Evolutionary conservation across 805 yeast genomes (phyloP).

Genomic region (Candida pseudofarinosa): DNA sequence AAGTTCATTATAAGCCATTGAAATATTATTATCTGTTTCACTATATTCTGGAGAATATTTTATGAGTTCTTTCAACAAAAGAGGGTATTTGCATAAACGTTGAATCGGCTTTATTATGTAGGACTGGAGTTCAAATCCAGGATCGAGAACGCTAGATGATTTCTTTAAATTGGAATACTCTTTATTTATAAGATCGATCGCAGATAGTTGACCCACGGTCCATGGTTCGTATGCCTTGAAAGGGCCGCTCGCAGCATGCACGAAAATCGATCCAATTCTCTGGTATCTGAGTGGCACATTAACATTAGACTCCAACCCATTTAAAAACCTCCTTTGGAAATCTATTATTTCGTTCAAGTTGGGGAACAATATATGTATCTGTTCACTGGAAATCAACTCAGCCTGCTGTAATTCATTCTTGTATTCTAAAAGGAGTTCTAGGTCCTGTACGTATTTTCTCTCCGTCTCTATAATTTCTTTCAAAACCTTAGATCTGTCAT

Average conservation of each 20-base stretch:
- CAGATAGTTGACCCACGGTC: constrained; percentile 86
- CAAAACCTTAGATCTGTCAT: constrained; percentile 71
- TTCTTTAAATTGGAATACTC: constrained; percentile 55
- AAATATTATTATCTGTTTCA: constrained; percentile 8
- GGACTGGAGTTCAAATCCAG: constrained; percentile 84
- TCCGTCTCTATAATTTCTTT: constrained; percentile 86
- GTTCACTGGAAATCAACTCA: constrained; percentile 72
- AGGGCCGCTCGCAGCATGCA: constrained; percentile 73
- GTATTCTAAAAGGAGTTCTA: constrained; percentile 69
- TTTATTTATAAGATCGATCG: constrained; percentile 71
- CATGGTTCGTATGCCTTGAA: constrained; percentile 91
- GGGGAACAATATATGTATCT: constrained; percentile 78
- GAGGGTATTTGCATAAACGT: constrained; percentile 91
- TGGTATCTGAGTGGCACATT: constrained; percentile 70
- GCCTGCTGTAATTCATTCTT: constrained; percentile 62
- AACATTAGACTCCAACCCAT: constrained; percentile 86
- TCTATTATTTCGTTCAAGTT: constrained; percentile 79
- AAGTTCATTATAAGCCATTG: constrained; percentile 56
- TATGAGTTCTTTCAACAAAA: constrained; percentile 69
- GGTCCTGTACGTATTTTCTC: constrained; percentile 86
- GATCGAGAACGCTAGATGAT: constrained; percentile 62
- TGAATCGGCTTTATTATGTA: constrained; percentile 92
- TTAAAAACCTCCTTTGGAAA: constrained; percentile 83
- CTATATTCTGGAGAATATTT: constrained; percentile 52
- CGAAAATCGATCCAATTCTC: constrained; percentile 83